Percentiles rank a stretch among this genome's conserved stretches.
phyloP scores from a whole-genome alignment of 2,329 filamentous ascomycete genomes.

The Leptosphaerulina australis region DNA sequence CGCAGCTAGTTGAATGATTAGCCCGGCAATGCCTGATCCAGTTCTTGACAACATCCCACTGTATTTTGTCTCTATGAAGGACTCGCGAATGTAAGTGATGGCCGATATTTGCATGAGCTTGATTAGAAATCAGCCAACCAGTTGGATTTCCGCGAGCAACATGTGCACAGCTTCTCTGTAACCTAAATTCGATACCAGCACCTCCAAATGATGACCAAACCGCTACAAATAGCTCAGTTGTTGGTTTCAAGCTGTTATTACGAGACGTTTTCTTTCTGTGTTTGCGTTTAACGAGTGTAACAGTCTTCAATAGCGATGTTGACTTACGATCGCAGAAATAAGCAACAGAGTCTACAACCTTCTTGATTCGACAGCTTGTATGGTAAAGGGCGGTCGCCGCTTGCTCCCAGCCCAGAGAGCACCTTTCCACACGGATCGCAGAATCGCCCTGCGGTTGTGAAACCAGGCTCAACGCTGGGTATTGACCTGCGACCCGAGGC shows the following conservation, averaged over 20 bases:
- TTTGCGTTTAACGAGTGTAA: not conserved
- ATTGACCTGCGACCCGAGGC: not conserved
- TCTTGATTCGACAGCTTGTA: not conserved
- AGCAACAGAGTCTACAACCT: slow-evolving; percentile 3
- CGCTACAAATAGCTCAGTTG: not conserved
- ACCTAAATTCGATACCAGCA: slow-evolving; percentile 1
- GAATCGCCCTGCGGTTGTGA: not conserved
- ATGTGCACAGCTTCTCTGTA: not conserved
- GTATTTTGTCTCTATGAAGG: not conserved
- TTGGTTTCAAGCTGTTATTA: not conserved
- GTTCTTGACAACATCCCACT: not conserved
- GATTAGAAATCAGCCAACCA: not conserved
- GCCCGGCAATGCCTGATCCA: not conserved
- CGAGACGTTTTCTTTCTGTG: not conserved
- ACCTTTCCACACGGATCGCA: not conserved
- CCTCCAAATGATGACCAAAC: slow-evolving; percentile 1
- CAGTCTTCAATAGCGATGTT: too few relatives aligned
- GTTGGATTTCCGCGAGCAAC: not conserved
- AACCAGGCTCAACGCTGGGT: not conserved
- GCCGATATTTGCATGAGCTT: not conserved
- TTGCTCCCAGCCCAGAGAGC: not conserved
- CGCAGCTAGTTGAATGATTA: not conserved
- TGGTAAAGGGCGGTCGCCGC: not conserved
- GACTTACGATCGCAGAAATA: slow-evolving; percentile 6
- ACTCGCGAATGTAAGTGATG: not conserved